Evolutionary conservation across 306 rosid species (phyloP), one percentile per base, ranked within the genome.

Genomic region (Quillaja saponaria): DNA sequence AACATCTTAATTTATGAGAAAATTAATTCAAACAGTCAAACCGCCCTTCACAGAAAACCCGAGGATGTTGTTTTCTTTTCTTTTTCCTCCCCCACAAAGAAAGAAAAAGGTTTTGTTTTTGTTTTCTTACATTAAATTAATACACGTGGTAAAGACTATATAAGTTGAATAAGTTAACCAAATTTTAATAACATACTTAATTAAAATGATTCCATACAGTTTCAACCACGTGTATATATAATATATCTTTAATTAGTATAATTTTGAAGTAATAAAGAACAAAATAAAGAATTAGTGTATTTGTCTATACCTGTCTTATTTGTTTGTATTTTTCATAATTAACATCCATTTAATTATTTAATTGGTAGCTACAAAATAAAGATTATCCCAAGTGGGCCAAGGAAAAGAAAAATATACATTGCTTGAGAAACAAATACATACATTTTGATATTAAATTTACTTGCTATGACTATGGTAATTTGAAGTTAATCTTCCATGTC

Each of bases 151-250:
- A 37, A 10, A 44, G 12, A n/a, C n/a, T n/a, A n/a, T n/a, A 31
- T 5, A 15, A 58, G 19, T 45, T 39, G 15, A 38, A 58, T 37
- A 39, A 39, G 4, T 39, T 58, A 19, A 38, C 46, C 17, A 16
- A 10, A 17, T 18, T 34, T 39, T 58, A 19, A 38, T 12, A n/a
- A 11, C n/a, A 39, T 34, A 38, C 11, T 28, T 4, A 13, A 39
- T 10, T 34, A 49, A 14, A 19, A 39, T 6, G 13, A 34, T 37
- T 7, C 40, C 17, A 28, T n/a, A 46, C 7, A n/a, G 18, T 13
- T n/a, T 55, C 7, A 47, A 62, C 45, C 64, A 50, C 71, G 68
- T 62, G 71, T 56, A 49, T 11, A 8, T 49, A 41, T 49, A 34
- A 41, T 49, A 25, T 13, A 11, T 20, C 1, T 2, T 10, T 11